Evolutionary conservation across 2,329 filamentous ascomycete genomes (phyloP), one percentile per base, ranked within the genome.

Genomic region (Aaosphaeria pasadenensis): DNA sequence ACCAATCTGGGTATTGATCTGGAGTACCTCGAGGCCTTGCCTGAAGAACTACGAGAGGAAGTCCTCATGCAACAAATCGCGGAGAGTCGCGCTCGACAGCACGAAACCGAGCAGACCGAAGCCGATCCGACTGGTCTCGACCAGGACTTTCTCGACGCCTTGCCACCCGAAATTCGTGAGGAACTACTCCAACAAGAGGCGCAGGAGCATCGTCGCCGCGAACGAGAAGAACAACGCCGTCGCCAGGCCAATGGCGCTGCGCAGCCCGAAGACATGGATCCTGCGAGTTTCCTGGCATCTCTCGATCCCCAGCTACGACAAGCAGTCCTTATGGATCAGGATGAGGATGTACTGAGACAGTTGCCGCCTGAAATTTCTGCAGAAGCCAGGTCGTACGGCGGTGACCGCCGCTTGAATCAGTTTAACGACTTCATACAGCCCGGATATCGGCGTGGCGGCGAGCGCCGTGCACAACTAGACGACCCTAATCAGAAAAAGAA

Each of bases 21-120:
- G 11, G 91, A 95, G 48, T 99, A 96, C 70, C 82, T 99, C 5
- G 89, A 94, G 50, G 95, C 92, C n/a, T 76, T 99, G n/a, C 94
- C 94, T 0, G 94, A 99, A 59, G 95, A 99, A 52, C 85, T 97
- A 64, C 83, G 94, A 41, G 92, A 97, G 69, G 94, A 99, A 67
- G 94, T 99, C 43, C 89, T 99, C 55, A 90, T 95, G 68, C 86
- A 91, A 53, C 91, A 95, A 50, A 82, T 96, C 54, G 53, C 55
- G 45, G 63, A 66, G 46, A 59, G 62, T 40, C 60, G 63, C 5
- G 53, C 55, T 32, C 43, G 48, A 53, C 87, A 87, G 6, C 84
- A 94, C 68, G 53, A 61, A 43, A 58, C 57, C 42, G 45, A 51
- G 29, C 89, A 89, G 17, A 9, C 7, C 7, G 44, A 38, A 49